Evolutionary conservation across 2,329 filamentous ascomycete species (phyloP).

Genomic region (Colletotrichum magnum): DNA sequence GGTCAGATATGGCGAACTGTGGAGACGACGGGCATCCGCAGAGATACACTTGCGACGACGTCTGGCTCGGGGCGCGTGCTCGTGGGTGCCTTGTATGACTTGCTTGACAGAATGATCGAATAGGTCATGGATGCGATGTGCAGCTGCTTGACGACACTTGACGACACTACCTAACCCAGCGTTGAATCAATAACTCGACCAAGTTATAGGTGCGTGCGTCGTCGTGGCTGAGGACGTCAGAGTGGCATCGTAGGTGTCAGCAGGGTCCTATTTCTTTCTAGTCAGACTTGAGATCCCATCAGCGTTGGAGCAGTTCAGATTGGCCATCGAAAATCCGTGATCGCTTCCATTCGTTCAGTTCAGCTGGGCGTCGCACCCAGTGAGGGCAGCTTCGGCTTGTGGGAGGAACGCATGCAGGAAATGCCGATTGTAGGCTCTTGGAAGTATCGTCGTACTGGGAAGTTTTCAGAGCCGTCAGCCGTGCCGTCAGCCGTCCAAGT

Average conservation of each 20-base stretch:
- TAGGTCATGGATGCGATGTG: neutral
- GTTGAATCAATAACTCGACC: neutral
- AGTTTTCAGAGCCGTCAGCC: no score
- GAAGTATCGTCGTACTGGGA: no score
- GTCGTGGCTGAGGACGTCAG: constrained; percentile 1
- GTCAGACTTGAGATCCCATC: constrained; percentile 3
- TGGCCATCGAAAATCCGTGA: no score
- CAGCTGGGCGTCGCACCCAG: no score
- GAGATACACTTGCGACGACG: constrained; percentile 10
- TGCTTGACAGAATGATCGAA: neutral
- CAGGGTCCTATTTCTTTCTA: neutral
- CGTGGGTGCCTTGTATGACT: neutral
- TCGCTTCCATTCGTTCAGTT: no score
- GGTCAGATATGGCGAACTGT: neutral
- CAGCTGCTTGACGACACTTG: neutral
- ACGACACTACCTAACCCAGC: neutral
- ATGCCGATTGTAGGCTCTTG: no score
- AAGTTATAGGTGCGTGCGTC: constrained; percentile 8
- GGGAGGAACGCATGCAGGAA: no score
- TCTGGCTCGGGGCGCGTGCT: constrained; percentile 2
- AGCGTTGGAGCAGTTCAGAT: no score
- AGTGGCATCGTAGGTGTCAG: neutral
- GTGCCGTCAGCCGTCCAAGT: no score
- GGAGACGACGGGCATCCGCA: neutral
- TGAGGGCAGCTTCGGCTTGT: no score